Base-by-base conservation (phyloP, 805 yeast genomes). In the Dipodascus albidus region DNA sequence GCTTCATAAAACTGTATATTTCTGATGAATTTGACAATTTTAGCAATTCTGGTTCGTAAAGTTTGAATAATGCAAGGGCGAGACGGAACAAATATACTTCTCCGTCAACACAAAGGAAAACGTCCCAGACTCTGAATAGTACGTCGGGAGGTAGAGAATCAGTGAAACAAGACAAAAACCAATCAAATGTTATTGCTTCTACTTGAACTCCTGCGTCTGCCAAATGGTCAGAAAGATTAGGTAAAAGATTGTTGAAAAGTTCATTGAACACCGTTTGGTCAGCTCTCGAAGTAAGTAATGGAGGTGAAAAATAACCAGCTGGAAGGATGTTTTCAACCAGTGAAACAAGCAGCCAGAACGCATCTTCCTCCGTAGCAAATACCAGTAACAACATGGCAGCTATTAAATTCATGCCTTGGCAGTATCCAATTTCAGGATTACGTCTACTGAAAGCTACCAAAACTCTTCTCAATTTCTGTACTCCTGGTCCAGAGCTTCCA, bases 341-440 rank as follows among this genome's bases (percentile, higher is more conserved):
- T 2, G 74, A 75, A 22, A 75, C 74, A 54, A 77, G 74, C 2
- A 74, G 66, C 81, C 82, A 78, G 55, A 77, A 79, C 3, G 79
- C 73, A 52, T 77, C 81, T 53, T 76, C 81, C 50, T 76, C 77
- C 2, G 71, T 67, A 2, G 71, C 67, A 49, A 65, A 71, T 0
- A 74, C 72, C 21, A 79, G 60, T 11, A 79, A 60, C 8, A 79
- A 56, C 49, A 74, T 76, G 0, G 80, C 84, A 9, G 74, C 76
- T n/a, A 79, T 74, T 58, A 78, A 73, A 60, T 79, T 79, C 84
- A 79, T 67, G 0, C 84, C 84, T 58, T 79, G 84, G 52, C 79
- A 75, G 60, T 79, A 79, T 0, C 84, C 83, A 47, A 78, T 67
- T 0, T 67, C 67, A 0, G 78, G 75, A 55, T 72, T 71, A 55